Evolutionary conservation across 176 grass and related monocot genomes (phyloP).

Genomic region (bread wheat (Triticum aestivum)): IWGSC_CS_RefSeq_v2.1 NC_057805.1:480668681-480669180

Average conservation of each 20-base stretch:
- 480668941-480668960: background rate
- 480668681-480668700: background rate
- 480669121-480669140: background rate
- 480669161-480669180: too few species aligned
- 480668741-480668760: background rate
- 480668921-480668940: background rate
- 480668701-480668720: background rate
- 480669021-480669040: background rate
- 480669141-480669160: background rate
- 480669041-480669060: background rate
- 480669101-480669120: background rate
- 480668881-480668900: background rate
- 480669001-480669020: background rate
- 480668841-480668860: too few species aligned
- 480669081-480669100: background rate
- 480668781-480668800: background rate
- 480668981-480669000: slow-evolving; percentile 11
- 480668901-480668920: background rate
- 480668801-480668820: background rate
- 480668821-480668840: background rate
- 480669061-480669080: background rate
- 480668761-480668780: background rate
- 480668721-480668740: background rate
- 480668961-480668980: background rate
- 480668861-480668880: background rate